Evolutionary conservation across 495 filamentous ascomycete genomes (phyloP).

Genomic region (Penicillium bovifimosum): DNA sequence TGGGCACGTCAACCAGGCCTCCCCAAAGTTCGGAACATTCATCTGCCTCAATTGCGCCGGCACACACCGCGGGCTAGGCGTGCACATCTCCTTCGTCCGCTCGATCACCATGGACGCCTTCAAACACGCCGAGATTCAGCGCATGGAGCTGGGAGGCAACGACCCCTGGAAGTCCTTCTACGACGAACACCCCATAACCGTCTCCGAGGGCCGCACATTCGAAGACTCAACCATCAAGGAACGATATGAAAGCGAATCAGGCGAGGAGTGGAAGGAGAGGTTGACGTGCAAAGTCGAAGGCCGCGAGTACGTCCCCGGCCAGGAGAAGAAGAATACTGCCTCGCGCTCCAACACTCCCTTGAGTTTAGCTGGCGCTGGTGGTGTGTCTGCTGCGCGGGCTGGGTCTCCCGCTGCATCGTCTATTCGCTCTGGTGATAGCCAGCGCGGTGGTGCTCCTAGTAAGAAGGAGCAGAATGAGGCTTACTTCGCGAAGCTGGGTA

Average conservation of each 20-base stretch:
- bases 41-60: constrained; percentile 96
- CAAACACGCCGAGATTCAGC: constrained; percentile 77
- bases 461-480: constrained; percentile 71
- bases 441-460: constrained; percentile 20
- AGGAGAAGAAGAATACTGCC: constrained; percentile 38
- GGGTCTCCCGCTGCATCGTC: constrained; percentile 28
- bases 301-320: constrained; percentile 67
- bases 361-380: constrained; percentile 12
- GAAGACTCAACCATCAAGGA: constrained; percentile 74
- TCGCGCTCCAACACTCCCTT: constrained; percentile 34
- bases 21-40: constrained; percentile 78
- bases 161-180: constrained; percentile 80
- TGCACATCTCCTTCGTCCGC: constrained; percentile 97
- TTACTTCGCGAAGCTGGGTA: constrained; percentile 81
- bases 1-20: constrained; percentile 41
- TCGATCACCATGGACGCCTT: constrained; percentile 97
- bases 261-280: constrained; percentile 95
- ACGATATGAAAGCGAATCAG: constrained; percentile 76
- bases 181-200: constrained; percentile 61
- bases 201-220: constrained; percentile 55
- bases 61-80: constrained; percentile 87
- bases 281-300: constrained; percentile 80
- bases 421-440: constrained; percentile 20
- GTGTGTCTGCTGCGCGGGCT: constrained; percentile 21
- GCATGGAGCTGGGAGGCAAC: constrained; percentile 85